phyloP scores from a whole-genome alignment of 129 eudicot species.

The Tagetes patula region DNA sequence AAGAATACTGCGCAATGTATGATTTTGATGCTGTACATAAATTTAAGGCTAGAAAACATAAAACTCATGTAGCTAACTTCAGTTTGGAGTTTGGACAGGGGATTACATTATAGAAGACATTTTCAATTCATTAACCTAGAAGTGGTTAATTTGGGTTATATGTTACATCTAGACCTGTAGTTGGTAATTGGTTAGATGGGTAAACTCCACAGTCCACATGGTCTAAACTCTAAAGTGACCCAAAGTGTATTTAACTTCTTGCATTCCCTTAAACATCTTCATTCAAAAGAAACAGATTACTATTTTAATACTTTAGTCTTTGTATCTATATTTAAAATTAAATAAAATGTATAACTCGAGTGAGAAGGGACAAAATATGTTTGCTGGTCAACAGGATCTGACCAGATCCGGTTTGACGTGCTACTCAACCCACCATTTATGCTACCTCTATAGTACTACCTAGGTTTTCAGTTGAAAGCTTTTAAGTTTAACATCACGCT shows the following conservation, averaged over 20 bases:
- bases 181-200: background rate
- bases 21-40: background rate
- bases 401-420: background rate
- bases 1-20: background rate
- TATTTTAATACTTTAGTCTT: background rate
- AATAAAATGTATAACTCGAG: background rate
- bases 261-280: background rate
- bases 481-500: conserved; percentile 5
- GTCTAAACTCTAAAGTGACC: background rate
- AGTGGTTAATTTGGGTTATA: background rate
- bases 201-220: background rate
- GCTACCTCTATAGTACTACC: background rate
- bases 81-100: background rate
- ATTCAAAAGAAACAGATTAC: background rate
- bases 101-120: background rate
- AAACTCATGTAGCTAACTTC: background rate
- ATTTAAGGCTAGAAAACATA: background rate
- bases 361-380: background rate
- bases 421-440: background rate
- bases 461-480: background rate
- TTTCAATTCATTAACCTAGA: background rate
- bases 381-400: background rate
- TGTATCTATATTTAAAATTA: background rate
- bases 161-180: background rate
- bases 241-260: background rate